These are phyloP conservation scores for Colletotrichum spaethianum DNA, from an alignment of 2,329 filamentous ascomycete genomes.

Conservation along the genomic window DNA sequence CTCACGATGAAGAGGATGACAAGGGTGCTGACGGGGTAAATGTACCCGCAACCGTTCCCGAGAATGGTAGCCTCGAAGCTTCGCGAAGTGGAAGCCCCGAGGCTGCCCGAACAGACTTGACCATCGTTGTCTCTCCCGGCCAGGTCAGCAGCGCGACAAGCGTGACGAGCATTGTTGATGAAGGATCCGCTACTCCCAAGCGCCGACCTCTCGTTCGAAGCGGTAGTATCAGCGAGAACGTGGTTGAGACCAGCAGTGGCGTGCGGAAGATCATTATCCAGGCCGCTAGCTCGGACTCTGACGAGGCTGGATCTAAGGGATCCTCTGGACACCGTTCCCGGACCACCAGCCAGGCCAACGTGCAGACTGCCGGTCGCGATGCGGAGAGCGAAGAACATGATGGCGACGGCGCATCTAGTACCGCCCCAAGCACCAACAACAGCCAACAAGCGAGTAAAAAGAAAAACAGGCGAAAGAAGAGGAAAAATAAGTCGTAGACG, in stretches of 20 bases:
- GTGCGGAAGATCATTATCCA: constrained; percentile 43
- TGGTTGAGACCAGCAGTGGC: constrained; percentile 41
- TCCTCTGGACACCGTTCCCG: constrained; percentile 36
- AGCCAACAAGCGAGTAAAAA: constrained; percentile 48
- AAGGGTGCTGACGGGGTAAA: constrained; percentile 9
- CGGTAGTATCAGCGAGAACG: constrained; percentile 44
- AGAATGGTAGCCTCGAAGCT: constrained; percentile 17
- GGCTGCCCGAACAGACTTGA: constrained; percentile 26
- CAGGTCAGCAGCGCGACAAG: constrained; percentile 34
- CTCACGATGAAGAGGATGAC: constrained; percentile 10
- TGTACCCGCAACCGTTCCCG: constrained; percentile 26
- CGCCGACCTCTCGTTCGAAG: constrained; percentile 41
- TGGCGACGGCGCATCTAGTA: constrained; percentile 29
- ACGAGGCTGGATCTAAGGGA: constrained; percentile 37
- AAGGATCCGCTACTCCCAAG: constrained; percentile 32
- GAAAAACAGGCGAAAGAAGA: constrained; percentile 57
- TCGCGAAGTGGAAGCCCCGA: constrained; percentile 19
- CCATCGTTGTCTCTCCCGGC: constrained; percentile 34
- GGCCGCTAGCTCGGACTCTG: constrained; percentile 41
- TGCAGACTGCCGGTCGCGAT: constrained; percentile 14
- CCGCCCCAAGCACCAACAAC: constrained; percentile 30
- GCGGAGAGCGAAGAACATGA: constrained; percentile 33
- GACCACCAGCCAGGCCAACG: constrained; percentile 27
- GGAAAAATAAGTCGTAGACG: constrained; percentile 50
- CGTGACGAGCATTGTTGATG: constrained; percentile 26